Evolutionary conservation across 73 alveolate species (phyloP).

Genomic region (Symbiodinium natans): DNA sequence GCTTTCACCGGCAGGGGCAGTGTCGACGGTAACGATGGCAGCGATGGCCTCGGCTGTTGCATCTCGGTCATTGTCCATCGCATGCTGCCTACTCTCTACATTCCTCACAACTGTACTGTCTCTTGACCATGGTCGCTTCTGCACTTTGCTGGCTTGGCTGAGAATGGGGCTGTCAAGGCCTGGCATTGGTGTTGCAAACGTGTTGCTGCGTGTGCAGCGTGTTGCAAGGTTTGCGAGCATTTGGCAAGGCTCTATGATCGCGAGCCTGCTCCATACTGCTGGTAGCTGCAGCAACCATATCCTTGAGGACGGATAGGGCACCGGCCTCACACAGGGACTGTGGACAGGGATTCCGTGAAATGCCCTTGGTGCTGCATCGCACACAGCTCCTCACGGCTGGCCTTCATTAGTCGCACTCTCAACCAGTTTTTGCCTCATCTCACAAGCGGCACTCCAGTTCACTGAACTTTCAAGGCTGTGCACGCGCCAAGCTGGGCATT

Average conservation of each 20-base stretch:
- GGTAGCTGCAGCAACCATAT: neutral
- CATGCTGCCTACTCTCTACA: too few species aligned
- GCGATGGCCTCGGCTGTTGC: slow-evolving; percentile 15
- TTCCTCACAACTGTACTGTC: too few species aligned
- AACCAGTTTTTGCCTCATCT: neutral
- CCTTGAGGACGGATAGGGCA: neutral
- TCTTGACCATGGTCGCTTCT: too few species aligned
- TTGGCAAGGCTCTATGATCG: too few species aligned
- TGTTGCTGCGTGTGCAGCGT: neutral
- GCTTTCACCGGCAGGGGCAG: neutral
- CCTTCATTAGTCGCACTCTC: slow-evolving; percentile 40
- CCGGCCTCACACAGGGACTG: neutral
- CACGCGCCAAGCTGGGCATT: neutral
- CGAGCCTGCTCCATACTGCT: too few species aligned
- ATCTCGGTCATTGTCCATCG: too few species aligned
- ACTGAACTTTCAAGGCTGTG: too few species aligned
- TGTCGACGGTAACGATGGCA: slow-evolving; percentile 44
- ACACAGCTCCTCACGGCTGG: neutral
- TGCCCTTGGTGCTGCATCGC: slow-evolving; percentile 25
- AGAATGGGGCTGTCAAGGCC: neutral
- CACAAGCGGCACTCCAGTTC: neutral
- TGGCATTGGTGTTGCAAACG: neutral
- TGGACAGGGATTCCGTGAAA: neutral
- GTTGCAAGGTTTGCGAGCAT: neutral
- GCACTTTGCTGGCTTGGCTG: neutral